phyloP scores from a whole-genome alignment of 352 stramenopile species.

The Pythium folliculosum region DNA sequence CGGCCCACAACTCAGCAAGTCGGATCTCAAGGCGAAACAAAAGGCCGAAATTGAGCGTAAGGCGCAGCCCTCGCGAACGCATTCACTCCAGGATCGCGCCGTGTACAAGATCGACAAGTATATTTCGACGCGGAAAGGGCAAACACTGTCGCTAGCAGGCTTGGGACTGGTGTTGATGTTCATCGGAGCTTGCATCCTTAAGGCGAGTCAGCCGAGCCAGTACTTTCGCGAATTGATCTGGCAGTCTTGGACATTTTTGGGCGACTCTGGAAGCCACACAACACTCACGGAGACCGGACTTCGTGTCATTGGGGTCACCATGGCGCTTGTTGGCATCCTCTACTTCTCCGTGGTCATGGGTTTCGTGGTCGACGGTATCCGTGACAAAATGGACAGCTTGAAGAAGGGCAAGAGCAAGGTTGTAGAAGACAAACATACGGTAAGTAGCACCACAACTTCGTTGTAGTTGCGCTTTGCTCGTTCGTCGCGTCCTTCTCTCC shows the following conservation, averaged over 20 bases:
- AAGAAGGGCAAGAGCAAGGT: constrained; percentile 89
- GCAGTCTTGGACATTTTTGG: constrained; percentile 68
- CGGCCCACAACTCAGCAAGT: constrained; percentile 5
- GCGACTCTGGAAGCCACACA: constrained; percentile 53
- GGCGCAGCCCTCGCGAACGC: constrained; percentile 24
- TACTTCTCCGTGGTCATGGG: constrained; percentile 91
- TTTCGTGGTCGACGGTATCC: constrained; percentile 88
- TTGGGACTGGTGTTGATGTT: constrained; percentile 49
- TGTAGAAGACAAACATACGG: constrained; percentile 78
- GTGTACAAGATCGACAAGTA: constrained; percentile 67
- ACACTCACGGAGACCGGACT: constrained; percentile 37
- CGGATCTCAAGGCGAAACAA: constrained; percentile 20
- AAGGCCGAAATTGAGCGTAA: constrained; percentile 16
- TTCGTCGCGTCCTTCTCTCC: too few relatives aligned
- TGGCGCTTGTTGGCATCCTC: constrained; percentile 70
- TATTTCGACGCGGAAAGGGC: constrained; percentile 60
- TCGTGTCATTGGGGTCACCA: constrained; percentile 53
- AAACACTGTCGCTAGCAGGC: constrained; percentile 47
- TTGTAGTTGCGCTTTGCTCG: too few relatives aligned
- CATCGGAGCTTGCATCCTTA: constrained; percentile 46
- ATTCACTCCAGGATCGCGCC: constrained; percentile 39
- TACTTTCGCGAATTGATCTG: constrained; percentile 53
- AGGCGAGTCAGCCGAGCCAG: constrained; percentile 31
- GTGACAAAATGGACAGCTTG: constrained; percentile 84
- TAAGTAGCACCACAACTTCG: too few relatives aligned